A percentile compares a stretch with the other conserved stretches of the same genome.
phyloP scores from a whole-genome alignment of 345 rosid species.

The Camelina laxa region DNA sequence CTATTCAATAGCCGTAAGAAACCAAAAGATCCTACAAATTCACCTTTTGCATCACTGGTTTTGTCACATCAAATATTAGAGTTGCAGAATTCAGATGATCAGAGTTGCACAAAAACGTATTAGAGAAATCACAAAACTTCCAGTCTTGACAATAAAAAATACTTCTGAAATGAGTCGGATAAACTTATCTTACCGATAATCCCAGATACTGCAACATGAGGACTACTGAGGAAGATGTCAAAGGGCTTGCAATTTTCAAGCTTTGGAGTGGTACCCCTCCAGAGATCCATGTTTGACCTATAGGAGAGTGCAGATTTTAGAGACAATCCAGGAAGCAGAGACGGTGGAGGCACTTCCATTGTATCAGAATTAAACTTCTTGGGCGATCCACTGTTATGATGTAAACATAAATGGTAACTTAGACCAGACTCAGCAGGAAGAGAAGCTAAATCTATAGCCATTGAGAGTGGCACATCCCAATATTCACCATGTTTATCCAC shows the following conservation, averaged over 20 bases:
- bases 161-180: constrained; percentile 1
- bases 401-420: constrained; percentile 72
- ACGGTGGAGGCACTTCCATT: constrained; percentile 50
- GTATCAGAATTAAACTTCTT: constrained; percentile 49
- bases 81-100: neutral
- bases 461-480: constrained; percentile 85
- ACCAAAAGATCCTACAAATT: neutral
- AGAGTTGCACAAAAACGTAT: neutral
- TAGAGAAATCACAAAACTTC: neutral
- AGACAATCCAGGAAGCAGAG: constrained; percentile 72
- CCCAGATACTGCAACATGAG: constrained; percentile 76
- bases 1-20: neutral
- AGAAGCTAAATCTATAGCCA: constrained; percentile 76
- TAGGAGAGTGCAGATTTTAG: constrained; percentile 68
- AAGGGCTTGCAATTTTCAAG: constrained; percentile 69
- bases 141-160: neutral
- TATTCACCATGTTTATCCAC: constrained; percentile 65
- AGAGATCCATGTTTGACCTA: constrained; percentile 65
- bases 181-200: constrained; percentile 66
- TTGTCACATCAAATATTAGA: neutral
- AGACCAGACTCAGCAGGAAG: constrained; percentile 65
- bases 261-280: constrained; percentile 76
- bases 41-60: neutral
- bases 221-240: constrained; percentile 78
- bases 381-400: constrained; percentile 61